phyloP scores from a whole-genome alignment of 2,329 filamentous ascomycete genomes.

The Mollisia scopiformis region DNA sequence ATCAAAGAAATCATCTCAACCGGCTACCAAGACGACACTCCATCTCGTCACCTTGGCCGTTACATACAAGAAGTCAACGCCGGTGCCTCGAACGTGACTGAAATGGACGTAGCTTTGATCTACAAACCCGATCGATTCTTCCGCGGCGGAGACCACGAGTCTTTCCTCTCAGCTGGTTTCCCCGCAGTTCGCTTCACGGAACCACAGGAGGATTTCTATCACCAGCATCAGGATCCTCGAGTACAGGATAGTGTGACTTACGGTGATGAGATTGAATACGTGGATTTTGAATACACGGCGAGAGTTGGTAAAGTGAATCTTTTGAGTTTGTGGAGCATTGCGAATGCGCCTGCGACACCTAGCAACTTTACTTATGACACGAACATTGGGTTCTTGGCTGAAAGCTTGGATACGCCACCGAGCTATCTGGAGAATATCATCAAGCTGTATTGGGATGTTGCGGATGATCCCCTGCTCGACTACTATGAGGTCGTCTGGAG shows the following conservation, averaged over 20 bases:
- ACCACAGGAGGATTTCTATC: conserved; percentile 57
- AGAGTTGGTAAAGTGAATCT: conserved; percentile 58
- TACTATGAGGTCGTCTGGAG: conserved; percentile 61
- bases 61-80: conserved; percentile 52
- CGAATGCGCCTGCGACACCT: conserved; percentile 52
- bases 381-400: conserved; percentile 28
- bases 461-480: conserved; percentile 36
- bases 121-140: conserved; percentile 59
- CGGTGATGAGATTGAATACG: conserved; percentile 57
- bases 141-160: conserved; percentile 57
- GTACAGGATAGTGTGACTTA: conserved; percentile 53
- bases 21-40: conserved; percentile 57
- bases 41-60: conserved; percentile 55
- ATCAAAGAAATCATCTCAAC: conserved; percentile 39
- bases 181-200: conserved; percentile 56
- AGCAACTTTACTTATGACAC: conserved; percentile 52
- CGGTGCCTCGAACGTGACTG: conserved; percentile 50
- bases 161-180: conserved; percentile 56
- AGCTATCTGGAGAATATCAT: conserved; percentile 49
- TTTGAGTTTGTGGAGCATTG: conserved; percentile 55
- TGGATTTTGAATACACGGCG: conserved; percentile 56
- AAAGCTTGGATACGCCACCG: conserved; percentile 4
- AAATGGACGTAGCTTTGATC: conserved; percentile 59
- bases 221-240: conserved; percentile 59
- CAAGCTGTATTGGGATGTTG: conserved; percentile 52